These are phyloP conservation scores for Pseudotulostoma volvatum DNA, from an alignment of 495 filamentous ascomycete genomes.

Conservation along the genomic window DNA sequence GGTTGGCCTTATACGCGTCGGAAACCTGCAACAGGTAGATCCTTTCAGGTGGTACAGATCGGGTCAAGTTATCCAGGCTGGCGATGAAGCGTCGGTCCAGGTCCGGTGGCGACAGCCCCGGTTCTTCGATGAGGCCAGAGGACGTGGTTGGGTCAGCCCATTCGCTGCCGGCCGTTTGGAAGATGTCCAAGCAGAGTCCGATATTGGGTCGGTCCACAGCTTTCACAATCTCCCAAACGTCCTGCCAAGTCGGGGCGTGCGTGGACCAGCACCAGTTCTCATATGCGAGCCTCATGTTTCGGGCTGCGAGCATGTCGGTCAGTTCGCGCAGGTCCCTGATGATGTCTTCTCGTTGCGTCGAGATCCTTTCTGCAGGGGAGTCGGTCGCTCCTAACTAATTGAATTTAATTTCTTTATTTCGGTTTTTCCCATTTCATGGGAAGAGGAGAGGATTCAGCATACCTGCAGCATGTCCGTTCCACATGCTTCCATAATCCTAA, in stretches of 20 bases:
- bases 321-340: constrained; percentile 46
- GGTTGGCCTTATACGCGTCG: constrained; percentile 52
- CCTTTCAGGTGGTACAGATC: constrained; percentile 47
- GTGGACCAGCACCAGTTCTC: constrained; percentile 82
- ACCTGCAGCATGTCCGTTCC: constrained; percentile 65
- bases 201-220: constrained; percentile 46
- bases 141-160: constrained; percentile 57
- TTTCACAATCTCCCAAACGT: constrained; percentile 50
- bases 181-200: constrained; percentile 68
- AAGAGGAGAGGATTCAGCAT: too few species aligned
- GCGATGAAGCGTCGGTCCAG: constrained; percentile 32
- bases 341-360: constrained; percentile 29
- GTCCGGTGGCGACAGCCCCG: constrained; percentile 16
- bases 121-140: constrained; percentile 40
- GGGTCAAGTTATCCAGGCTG: constrained; percentile 37
- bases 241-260: constrained; percentile 48
- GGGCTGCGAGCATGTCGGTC: constrained; percentile 42
- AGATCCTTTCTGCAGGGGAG: constrained; percentile 30
- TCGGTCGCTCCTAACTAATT: constrained; percentile 54
- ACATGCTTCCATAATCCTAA: constrained; percentile 51
- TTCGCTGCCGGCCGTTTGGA: constrained; percentile 62
- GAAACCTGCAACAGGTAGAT: constrained; percentile 64
- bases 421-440: too few species aligned
- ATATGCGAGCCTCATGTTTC: constrained; percentile 48
- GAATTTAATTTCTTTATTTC: background rate